Evolutionary conservation across 1,139 yeast species (phyloP).

Genomic region (Taphrina flavorubra): DNA sequence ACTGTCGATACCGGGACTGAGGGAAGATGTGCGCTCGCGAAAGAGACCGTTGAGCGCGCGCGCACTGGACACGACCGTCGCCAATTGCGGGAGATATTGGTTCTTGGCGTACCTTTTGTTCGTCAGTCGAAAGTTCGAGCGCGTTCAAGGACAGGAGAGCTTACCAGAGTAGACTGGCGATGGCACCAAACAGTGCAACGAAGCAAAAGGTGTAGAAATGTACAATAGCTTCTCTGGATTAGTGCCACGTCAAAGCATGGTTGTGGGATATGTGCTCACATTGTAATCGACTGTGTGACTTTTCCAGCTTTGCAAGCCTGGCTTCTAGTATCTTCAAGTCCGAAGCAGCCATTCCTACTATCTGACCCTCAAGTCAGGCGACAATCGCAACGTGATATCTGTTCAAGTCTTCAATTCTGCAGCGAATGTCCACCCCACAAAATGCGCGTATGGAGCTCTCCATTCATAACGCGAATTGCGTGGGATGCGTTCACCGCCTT

Average conservation of each 20-base stretch:
- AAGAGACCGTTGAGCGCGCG: constrained; percentile 29
- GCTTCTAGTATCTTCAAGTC: constrained; percentile 23
- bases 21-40: constrained; percentile 29
- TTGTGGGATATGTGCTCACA: background rate
- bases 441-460: constrained; percentile 5
- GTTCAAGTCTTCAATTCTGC: background rate
- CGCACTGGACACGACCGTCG: constrained; percentile 22
- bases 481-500: background rate
- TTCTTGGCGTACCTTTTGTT: constrained; percentile 29
- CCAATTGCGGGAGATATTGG: constrained; percentile 28
- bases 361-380: too few relatives aligned
- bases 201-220: constrained; percentile 32
- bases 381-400: too few relatives aligned
- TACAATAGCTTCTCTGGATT: constrained; percentile 6
- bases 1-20: constrained; percentile 26
- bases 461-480: background rate
- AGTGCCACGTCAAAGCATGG: background rate
- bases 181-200: constrained; percentile 20
- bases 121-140: background rate
- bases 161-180: constrained; percentile 25
- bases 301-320: constrained; percentile 29
- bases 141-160: background rate
- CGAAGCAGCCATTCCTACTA: constrained; percentile 7
- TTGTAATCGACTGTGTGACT: constrained; percentile 27
- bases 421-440: background rate